A percentile compares a stretch with the other conserved stretches of the same genome.
phyloP scores from a whole-genome alignment of 441 rosid genomes.

The Dalechampia spathulata region DNA sequence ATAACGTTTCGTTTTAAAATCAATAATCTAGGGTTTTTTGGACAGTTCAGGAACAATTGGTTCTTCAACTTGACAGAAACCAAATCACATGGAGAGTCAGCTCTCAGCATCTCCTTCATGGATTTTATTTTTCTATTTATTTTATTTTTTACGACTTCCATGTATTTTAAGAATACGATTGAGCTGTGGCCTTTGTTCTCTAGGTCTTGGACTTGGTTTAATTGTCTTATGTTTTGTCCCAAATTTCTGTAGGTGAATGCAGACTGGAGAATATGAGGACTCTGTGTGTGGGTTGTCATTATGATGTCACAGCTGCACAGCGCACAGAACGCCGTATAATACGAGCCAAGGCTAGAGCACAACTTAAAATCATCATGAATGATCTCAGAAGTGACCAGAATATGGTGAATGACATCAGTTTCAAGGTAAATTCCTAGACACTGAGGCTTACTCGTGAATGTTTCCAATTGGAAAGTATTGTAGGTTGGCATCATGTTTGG shows the following conservation, averaged over 20 bases:
- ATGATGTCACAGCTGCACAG: constrained; percentile 76
- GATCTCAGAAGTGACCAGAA: constrained; percentile 29
- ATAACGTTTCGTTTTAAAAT: constrained; percentile 3
- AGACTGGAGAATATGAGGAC: constrained; percentile 94
- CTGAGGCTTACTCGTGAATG: not conserved
- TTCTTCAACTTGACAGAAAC: not conserved
- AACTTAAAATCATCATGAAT: constrained; percentile 45
- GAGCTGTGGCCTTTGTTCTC: too few species aligned
- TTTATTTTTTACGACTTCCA: too few species aligned
- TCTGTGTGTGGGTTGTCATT: constrained; percentile 91
- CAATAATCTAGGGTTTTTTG: not conserved
- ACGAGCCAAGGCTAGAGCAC: constrained; percentile 56
- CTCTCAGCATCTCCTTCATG: too few species aligned
- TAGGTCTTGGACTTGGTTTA: not conserved
- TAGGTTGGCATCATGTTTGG: not conserved
- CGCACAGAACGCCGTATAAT: constrained; percentile 50
- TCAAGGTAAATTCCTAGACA: constrained; percentile 33
- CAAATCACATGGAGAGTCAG: not conserved
- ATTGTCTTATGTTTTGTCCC: not conserved
- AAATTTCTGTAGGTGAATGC: constrained; percentile 66
- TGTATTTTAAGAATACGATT: too few species aligned
- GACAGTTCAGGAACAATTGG: not conserved
- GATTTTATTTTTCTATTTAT: too few species aligned
- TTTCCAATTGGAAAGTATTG: not conserved
- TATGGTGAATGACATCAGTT: constrained; percentile 15